Base-by-base conservation (phyloP, 352 stramenopile genomes). In the Phytophthora citricola region DNA sequence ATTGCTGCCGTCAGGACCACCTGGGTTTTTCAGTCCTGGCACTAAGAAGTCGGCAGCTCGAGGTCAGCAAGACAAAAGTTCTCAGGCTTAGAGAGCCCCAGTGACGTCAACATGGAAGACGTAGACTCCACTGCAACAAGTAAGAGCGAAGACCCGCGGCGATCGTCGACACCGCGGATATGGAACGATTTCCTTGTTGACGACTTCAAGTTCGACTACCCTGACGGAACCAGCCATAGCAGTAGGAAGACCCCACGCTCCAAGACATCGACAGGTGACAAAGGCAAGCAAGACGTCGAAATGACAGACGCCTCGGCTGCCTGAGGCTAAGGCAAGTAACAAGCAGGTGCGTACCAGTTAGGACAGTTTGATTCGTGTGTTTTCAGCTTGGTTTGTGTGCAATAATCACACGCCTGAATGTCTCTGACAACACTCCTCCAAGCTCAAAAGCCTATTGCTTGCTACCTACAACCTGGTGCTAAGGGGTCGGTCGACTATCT, bases 111-210 rank as follows among this genome's bases (percentile, higher is more conserved):
- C 32, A 67, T 69, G 67, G 20, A 64, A 24, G 44, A 56, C 58
- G 38, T 53, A 56, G 31, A 79, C 56, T 27, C 44, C 45, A 41
- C 38, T 2, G 3, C 47, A 17, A 14, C 43, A 22, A 24, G 5
- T 5, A 72, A 58, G 38, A 63, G 22, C 11, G 44, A 79, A 14
- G 50, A 58, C 5, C 44, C 48, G 15, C 58, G 57, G 41, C 69
- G 50, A 7, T 67, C 55, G 17, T 41, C 72, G 17, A 90, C 81
- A 44, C 79, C 82, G 5, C 70, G 75, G 49, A 82, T 90, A 81
- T 89, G 80, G 79, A 76, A 85, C 27, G 85, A 93, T 22, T 88
- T 91, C 40, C 75, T 92, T n/a, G 76, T 74, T 7, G 82, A 89
- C 20, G 78, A 89, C 56, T 90, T 92, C 62, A 91, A 84, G 67